Evolutionary conservation across 192 early-diverging fungal species (phyloP).

Genomic region (Backusella tarrabulga): DNA sequence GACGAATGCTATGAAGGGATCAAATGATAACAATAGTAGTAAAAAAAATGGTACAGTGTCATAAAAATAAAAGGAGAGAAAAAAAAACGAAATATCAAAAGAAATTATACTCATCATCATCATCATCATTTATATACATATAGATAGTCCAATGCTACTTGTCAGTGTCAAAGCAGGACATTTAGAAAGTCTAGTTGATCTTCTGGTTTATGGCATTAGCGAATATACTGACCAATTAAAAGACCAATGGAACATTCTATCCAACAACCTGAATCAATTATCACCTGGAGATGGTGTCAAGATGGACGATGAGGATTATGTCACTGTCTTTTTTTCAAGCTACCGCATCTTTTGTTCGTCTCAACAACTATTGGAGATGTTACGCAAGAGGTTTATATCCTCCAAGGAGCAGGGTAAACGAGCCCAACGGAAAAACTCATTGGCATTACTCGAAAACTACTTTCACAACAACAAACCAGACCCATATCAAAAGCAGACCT

Average conservation of each 20-base stretch:
- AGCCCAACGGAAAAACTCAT: neutral
- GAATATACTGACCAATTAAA: neutral
- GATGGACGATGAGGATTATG: conserved; percentile 43
- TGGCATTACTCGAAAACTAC: neutral
- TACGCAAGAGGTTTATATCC: conserved; percentile 35
- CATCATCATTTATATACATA: neutral
- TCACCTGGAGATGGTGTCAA: neutral
- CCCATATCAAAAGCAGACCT: neutral
- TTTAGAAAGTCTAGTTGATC: conserved; percentile 51
- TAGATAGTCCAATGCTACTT: conserved; percentile 4
- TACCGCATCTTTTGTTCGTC: conserved; percentile 60
- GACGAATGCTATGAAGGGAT: neutral
- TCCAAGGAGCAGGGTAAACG: conserved; percentile 19
- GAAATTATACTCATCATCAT: neutral
- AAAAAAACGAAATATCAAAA: neutral
- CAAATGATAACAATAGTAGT: neutral
- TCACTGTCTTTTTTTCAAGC: conserved; percentile 62
- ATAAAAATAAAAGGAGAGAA: neutral
- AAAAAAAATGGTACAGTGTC: neutral
- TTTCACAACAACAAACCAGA: neutral
- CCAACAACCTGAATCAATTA: neutral
- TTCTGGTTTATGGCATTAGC: conserved; percentile 57
- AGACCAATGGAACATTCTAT: conserved; percentile 19
- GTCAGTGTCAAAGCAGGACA: conserved; percentile 67
- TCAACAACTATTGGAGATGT: conserved; percentile 38